These are phyloP conservation scores for Geosmithia flava DNA, from an alignment of 2,329 filamentous ascomycete genomes.

Conservation along the genomic window DNA sequence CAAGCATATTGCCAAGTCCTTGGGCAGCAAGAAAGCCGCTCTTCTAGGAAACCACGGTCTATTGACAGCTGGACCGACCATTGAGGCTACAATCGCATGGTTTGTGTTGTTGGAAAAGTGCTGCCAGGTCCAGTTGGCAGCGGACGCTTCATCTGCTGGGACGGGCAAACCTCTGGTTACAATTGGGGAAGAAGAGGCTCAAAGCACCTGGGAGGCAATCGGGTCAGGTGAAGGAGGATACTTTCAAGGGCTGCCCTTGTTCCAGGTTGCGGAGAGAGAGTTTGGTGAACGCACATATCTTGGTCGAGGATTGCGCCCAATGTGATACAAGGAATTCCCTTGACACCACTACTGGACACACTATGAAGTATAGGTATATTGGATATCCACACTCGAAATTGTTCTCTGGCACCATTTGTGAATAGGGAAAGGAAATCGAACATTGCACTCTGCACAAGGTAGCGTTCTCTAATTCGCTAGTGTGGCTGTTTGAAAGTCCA, in stretches of 20 bases:
- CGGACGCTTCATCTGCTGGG: constrained; percentile 33
- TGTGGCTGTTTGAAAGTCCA: not conserved
- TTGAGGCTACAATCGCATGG: constrained; percentile 56
- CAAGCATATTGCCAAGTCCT: constrained; percentile 37
- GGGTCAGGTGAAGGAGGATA: constrained; percentile 51
- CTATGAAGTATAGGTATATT: too few relatives aligned
- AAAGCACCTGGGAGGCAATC: constrained; percentile 53
- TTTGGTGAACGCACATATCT: not conserved
- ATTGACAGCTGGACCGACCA: constrained; percentile 48
- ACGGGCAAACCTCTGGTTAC: constrained; percentile 18
- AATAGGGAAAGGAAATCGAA: too few relatives aligned
- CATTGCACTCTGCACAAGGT: too few relatives aligned
- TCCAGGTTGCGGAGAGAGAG: constrained; percentile 2
- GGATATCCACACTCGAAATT: too few relatives aligned
- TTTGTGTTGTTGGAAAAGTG: constrained; percentile 31
- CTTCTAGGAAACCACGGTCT: constrained; percentile 55
- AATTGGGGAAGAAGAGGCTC: constrained; percentile 25
- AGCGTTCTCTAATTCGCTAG: too few relatives aligned
- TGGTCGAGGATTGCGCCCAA: not conserved
- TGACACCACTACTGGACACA: too few relatives aligned
- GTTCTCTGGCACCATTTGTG: too few relatives aligned
- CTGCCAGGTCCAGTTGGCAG: constrained; percentile 19
- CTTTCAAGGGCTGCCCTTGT: constrained; percentile 38
- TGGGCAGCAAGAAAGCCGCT: constrained; percentile 40
- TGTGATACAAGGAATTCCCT: not conserved